Evolutionary conservation across 257 asterid genomes (phyloP).

Genomic region (Henckelia pumila): DNA sequence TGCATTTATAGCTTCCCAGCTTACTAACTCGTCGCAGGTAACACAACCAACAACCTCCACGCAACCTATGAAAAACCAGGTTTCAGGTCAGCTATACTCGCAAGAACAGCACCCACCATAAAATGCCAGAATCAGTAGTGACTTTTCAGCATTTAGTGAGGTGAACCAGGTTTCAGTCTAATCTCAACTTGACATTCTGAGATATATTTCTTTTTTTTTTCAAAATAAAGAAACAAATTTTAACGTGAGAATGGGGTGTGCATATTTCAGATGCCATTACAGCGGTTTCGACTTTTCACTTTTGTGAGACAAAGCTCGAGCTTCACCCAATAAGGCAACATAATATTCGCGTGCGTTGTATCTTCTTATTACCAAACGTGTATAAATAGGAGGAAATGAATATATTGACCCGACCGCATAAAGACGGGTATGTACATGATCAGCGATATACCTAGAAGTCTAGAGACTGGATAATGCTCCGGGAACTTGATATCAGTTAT

Average conservation of each 20-base stretch:
- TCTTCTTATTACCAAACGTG: not conserved
- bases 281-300: not conserved
- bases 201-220: no score
- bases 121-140: constrained; percentile 10
- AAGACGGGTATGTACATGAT: not conserved
- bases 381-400: not conserved
- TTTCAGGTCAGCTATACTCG: not conserved
- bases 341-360: not conserved
- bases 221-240: no score
- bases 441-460: constrained; percentile 66
- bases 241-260: not conserved
- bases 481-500: constrained; percentile 82
- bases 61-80: constrained; percentile 49
- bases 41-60: constrained; percentile 89
- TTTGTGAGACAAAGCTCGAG: not conserved
- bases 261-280: not conserved
- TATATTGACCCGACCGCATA: not conserved
- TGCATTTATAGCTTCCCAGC: constrained; percentile 77
- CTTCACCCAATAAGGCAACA: not conserved
- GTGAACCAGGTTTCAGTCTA: not conserved
- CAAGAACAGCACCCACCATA: not conserved
- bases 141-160: not conserved
- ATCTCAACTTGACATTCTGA: not conserved
- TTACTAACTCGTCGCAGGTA: constrained; percentile 64
- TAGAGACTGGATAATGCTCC: constrained; percentile 85